These are phyloP conservation scores for Capsella bursapastoris DNA, from an alignment of 345 rosid species.

Conservation along the genomic window DNA sequence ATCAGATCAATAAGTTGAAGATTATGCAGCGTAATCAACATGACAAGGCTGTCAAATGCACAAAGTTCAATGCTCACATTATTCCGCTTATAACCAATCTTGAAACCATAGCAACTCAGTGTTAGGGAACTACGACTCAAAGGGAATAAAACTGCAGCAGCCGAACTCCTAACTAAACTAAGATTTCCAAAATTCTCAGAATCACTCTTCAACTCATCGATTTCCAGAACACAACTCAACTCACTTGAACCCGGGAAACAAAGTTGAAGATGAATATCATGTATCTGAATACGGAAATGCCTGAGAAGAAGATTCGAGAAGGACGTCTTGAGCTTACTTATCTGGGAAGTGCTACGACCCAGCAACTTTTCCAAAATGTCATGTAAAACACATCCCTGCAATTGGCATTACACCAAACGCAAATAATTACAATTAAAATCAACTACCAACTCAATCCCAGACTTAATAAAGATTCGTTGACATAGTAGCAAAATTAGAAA, in stretches of 20 bases:
- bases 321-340: slow-evolving; percentile 53
- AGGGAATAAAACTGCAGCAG: slow-evolving; percentile 59
- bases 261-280: slow-evolving; percentile 52
- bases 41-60: slow-evolving; percentile 47
- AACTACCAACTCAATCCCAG: slow-evolving; percentile 3
- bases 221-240: slow-evolving; percentile 50
- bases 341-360: slow-evolving; percentile 43
- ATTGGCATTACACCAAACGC: neutral
- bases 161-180: slow-evolving; percentile 59
- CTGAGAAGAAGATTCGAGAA: slow-evolving; percentile 65
- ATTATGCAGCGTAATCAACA: slow-evolving; percentile 51
- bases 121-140: slow-evolving; percentile 53
- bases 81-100: slow-evolving; percentile 60
- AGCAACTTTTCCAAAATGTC: slow-evolving; percentile 61
- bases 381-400: slow-evolving; percentile 77
- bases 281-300: slow-evolving; percentile 60
- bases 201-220: slow-evolving; percentile 62
- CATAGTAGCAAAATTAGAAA: slow-evolving; percentile 7
- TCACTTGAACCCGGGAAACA: slow-evolving; percentile 56
- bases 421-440: neutral
- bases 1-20: slow-evolving; percentile 57
- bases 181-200: slow-evolving; percentile 57
- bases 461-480: neutral
- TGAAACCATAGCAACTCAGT: slow-evolving; percentile 56
- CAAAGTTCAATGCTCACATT: slow-evolving; percentile 46